Evolutionary conservation across 176 grass and related monocot genomes (phyloP).

Genomic region (Bromus sterilis): DNA sequence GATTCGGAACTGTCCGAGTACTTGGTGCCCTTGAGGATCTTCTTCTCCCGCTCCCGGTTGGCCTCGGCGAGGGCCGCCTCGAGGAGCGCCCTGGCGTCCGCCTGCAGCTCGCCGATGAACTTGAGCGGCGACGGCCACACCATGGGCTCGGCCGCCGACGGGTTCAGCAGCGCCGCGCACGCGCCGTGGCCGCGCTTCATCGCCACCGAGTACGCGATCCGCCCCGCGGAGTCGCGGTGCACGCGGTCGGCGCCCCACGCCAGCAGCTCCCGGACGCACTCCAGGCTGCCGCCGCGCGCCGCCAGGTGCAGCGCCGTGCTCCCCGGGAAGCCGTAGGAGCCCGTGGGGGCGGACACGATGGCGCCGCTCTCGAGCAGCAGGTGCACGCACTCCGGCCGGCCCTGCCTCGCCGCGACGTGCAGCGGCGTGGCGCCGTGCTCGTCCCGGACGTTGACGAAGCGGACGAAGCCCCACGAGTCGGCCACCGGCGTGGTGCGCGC

Average conservation of each 20-base stretch:
- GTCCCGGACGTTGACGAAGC: constrained; percentile 62
- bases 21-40: constrained; percentile 42
- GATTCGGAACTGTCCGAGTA: too few relatives aligned
- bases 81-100: constrained; percentile 57
- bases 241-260: constrained; percentile 57
- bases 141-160: constrained; percentile 48
- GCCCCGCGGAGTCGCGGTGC: constrained; percentile 39
- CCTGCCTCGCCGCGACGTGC: constrained; percentile 49
- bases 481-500: constrained; percentile 35
- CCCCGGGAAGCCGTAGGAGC: constrained; percentile 37
- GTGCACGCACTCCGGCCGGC: constrained; percentile 33
- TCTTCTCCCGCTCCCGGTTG: constrained; percentile 60
- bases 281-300: constrained; percentile 40
- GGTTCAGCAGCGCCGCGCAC: constrained; percentile 58
- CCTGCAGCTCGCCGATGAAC: constrained; percentile 74
- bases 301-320: constrained; percentile 56
- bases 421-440: constrained; percentile 61
- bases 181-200: constrained; percentile 45
- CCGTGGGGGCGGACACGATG: constrained; percentile 43
- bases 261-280: constrained; percentile 48
- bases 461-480: constrained; percentile 56
- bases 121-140: constrained; percentile 86
- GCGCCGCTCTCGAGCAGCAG: constrained; percentile 47
- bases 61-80: constrained; percentile 60
- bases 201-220: constrained; percentile 63